Percentiles rank a stretch among this genome's conserved stretches.
phyloP scores from a whole-genome alignment of 1,284 basidiomycete genomes.

The Austroboletus novae-zelandiae region DNA sequence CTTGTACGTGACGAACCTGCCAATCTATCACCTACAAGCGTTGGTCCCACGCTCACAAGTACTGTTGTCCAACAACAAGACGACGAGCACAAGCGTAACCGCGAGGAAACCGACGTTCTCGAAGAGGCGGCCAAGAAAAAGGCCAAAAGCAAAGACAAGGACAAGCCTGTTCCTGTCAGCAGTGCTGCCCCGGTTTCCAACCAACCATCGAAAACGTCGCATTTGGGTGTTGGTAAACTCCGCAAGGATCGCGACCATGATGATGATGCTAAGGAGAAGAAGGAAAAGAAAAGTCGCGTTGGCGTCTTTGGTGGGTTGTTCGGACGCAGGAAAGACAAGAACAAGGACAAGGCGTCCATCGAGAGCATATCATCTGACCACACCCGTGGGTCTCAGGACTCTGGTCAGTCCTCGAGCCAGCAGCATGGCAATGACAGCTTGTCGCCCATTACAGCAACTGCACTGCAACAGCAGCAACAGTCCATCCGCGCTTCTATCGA shows the following conservation, averaged over 20 bases:
- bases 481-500: slow-evolving; percentile 30
- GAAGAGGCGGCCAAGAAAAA: slow-evolving; percentile 62
- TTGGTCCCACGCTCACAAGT: slow-evolving; percentile 44
- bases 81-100: slow-evolving; percentile 54
- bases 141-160: slow-evolving; percentile 32
- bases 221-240: slow-evolving; percentile 48
- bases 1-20: slow-evolving; percentile 59
- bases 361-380: slow-evolving; percentile 48
- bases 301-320: slow-evolving; percentile 75
- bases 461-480: slow-evolving; percentile 55
- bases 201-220: slow-evolving; percentile 26
- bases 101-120: slow-evolving; percentile 58
- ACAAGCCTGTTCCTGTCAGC: slow-evolving; percentile 32
- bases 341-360: slow-evolving; percentile 57
- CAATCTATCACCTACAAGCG: slow-evolving; percentile 16
- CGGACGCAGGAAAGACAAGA: slow-evolving; percentile 73
- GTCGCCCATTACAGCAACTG: slow-evolving; percentile 49
- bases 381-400: slow-evolving; percentile 35
- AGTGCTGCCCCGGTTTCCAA: slow-evolving; percentile 35
- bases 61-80: slow-evolving; percentile 51
- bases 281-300: slow-evolving; percentile 60
- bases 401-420: slow-evolving; percentile 43
- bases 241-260: slow-evolving; percentile 61
- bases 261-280: slow-evolving; percentile 60
- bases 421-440: slow-evolving; percentile 33